Conservation (phyloP, 2,329 filamentous ascomycete species). For the Cryphonectria radicalis region DNA sequence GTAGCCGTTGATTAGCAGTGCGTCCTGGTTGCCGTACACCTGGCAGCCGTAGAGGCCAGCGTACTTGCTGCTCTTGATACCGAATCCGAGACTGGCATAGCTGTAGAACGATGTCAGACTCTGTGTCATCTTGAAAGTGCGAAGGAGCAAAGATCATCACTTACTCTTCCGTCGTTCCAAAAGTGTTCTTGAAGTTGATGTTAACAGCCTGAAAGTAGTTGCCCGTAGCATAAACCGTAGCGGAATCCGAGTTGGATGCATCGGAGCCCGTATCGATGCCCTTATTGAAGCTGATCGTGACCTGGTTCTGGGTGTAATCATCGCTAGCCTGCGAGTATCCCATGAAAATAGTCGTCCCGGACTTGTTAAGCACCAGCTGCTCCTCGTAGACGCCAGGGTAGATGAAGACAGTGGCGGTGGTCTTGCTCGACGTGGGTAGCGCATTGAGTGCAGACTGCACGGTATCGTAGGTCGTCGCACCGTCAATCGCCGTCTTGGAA, state of each 20-base stretch:
- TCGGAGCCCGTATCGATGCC: constrained; percentile 44
- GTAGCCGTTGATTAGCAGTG: constrained; percentile 42
- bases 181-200: constrained; percentile 46
- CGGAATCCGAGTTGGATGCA: constrained; percentile 42
- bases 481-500: constrained; percentile 40
- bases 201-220: constrained; percentile 45
- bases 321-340: constrained; percentile 43
- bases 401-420: constrained; percentile 44
- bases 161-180: constrained; percentile 39
- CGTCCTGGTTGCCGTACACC: constrained; percentile 44
- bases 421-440: constrained; percentile 41
- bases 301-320: constrained; percentile 41
- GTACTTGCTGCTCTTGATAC: constrained; percentile 45
- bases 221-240: constrained; percentile 45
- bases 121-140: not conserved
- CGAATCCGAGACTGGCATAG: constrained; percentile 45
- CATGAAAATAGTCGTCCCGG: constrained; percentile 44
- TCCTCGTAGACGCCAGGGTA: constrained; percentile 46
- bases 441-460: constrained; percentile 42
- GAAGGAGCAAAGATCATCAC: not conserved
- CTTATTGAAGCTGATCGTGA: constrained; percentile 32
- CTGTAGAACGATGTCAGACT: not conserved
- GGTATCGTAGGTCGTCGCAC: constrained; percentile 41
- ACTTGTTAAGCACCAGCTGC: constrained; percentile 43
- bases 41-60: constrained; percentile 39